phyloP scores from a whole-genome alignment of 108 stramenopile species.

The Nannochloropsis gaditana region DNA sequence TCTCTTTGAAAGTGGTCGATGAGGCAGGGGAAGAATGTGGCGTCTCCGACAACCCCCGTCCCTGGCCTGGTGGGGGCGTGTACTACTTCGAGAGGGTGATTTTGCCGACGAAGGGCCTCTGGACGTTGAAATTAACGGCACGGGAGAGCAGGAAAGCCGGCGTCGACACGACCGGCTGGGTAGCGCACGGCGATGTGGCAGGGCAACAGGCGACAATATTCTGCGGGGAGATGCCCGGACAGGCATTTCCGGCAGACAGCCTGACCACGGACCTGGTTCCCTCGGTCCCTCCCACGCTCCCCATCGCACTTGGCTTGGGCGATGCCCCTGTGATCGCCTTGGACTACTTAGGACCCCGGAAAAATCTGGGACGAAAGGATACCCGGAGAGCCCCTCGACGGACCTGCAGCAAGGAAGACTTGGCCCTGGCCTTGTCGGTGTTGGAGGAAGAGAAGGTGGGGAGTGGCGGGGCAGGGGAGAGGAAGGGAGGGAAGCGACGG shows the following conservation, averaged over 20 bases:
- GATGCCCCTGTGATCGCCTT: slow-evolving; percentile 8
- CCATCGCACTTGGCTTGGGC: neutral
- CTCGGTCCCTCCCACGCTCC: neutral
- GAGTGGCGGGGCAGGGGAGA: neutral
- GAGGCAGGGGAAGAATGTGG: neutral
- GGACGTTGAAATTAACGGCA: neutral
- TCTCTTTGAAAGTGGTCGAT: neutral
- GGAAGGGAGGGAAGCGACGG: neutral
- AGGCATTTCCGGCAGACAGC: neutral
- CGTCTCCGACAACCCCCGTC: neutral
- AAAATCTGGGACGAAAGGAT: neutral
- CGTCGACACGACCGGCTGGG: too few relatives aligned
- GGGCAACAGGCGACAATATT: neutral
- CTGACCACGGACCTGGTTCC: too few relatives aligned
- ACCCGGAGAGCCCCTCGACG: neutral
- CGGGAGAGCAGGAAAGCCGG: neutral
- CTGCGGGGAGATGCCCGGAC: neutral
- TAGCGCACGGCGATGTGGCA: neutral
- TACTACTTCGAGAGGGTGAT: slow-evolving; percentile 6
- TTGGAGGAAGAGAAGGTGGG: neutral
- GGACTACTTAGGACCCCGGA: neutral
- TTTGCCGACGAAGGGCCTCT: neutral
- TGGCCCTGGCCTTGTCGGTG: neutral
- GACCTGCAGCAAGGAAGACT: neutral
- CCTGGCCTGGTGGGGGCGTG: neutral